phyloP scores from a whole-genome alignment of 495 filamentous ascomycete genomes.

The Xylaria palmicola region DNA sequence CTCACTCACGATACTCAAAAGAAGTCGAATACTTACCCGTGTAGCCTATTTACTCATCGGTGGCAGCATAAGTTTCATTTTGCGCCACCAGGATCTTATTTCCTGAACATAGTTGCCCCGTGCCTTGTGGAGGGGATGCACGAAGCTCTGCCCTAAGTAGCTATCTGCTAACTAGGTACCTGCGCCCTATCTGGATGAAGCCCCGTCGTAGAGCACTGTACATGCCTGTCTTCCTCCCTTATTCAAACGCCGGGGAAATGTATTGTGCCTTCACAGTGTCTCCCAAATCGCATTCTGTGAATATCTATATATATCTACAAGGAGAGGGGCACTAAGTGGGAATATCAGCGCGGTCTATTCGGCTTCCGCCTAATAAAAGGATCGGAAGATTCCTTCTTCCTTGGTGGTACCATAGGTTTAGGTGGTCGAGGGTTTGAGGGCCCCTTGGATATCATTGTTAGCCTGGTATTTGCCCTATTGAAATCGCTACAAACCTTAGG shows the following conservation, averaged over 20 bases:
- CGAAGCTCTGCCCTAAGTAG: background rate
- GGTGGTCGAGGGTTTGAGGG: constrained; percentile 20
- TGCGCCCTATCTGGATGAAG: background rate
- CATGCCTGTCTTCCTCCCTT: background rate
- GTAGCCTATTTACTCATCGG: background rate
- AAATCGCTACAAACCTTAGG: constrained; percentile 21
- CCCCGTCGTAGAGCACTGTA: background rate
- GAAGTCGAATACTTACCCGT: constrained; percentile 7
- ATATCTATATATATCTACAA: constrained; percentile 1
- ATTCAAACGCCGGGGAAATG: constrained; percentile 11
- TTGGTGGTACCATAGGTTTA: constrained; percentile 26
- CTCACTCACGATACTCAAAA: background rate
- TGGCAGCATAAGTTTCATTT: background rate
- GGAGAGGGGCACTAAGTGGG: background rate
- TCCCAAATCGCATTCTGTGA: background rate
- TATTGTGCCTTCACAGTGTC: background rate
- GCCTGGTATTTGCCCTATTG: background rate
- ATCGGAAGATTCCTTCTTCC: constrained; percentile 30
- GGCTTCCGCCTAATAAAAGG: constrained; percentile 18
- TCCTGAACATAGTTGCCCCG: background rate
- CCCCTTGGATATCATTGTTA: constrained; percentile 24
- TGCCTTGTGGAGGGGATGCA: background rate
- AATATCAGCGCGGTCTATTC: constrained; percentile 23
- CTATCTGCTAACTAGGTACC: background rate
- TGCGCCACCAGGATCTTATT: background rate